Conservation (phyloP, 2,329 filamentous ascomycete species). For the Penicillium sp. region DNA sequence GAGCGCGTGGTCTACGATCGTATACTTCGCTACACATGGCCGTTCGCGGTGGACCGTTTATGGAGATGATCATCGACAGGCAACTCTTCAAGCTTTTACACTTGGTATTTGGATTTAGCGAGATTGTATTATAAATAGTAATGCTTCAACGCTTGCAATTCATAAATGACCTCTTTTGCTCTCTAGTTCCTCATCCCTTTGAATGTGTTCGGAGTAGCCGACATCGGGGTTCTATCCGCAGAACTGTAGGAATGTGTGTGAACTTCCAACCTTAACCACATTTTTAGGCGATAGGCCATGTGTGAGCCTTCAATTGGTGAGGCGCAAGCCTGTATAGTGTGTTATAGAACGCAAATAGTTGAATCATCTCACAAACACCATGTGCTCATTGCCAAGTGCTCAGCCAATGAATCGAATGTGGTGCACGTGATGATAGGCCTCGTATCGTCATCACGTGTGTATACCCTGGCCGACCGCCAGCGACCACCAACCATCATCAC, state of each 20-base stretch:
- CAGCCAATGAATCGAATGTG: not conserved
- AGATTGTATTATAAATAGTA: not conserved
- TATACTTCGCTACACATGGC: conserved; percentile 8
- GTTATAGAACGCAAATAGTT: not conserved
- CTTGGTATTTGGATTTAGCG: not conserved
- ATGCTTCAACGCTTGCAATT: not conserved
- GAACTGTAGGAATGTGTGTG: not conserved
- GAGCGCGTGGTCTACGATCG: not conserved
- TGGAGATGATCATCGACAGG: conserved; percentile 4
- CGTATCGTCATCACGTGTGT: conserved; percentile 10
- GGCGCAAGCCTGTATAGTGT: not conserved
- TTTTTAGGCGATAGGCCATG: not conserved
- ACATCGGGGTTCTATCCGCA: not conserved
- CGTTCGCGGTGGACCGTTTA: conserved; percentile 20
- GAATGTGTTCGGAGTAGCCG: conserved; percentile 3
- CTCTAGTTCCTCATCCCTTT: not conserved
- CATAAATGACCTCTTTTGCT: not conserved
- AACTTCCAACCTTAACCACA: not conserved
- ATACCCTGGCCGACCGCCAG: not conserved
- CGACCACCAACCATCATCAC: conserved; percentile 3
- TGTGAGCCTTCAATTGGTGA: not conserved
- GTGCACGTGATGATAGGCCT: conserved; percentile 3
- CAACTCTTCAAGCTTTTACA: not conserved
- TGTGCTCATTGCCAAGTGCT: not conserved
- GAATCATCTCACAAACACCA: not conserved